Evolutionary conservation across 2,329 filamentous ascomycete genomes (phyloP).

Genomic region (Lasiodiplodia citricola): DNA sequence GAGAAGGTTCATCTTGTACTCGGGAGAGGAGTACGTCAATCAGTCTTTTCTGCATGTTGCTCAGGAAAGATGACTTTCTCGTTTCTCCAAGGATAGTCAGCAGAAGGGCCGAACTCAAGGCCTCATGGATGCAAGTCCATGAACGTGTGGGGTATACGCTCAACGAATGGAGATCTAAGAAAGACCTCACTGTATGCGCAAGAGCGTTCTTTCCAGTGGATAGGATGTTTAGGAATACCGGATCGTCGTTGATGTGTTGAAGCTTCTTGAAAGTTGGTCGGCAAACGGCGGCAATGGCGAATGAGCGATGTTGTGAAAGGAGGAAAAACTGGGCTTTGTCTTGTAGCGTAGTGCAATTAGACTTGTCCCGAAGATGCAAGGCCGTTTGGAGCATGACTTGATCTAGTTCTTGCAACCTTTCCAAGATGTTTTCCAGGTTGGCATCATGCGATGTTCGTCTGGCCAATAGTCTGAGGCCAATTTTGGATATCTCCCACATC

Average conservation of each 20-base stretch:
- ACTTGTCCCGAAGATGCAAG: background rate
- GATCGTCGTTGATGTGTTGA: background rate
- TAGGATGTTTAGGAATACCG: background rate
- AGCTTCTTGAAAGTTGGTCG: conserved; percentile 7
- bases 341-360: background rate
- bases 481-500: conserved; percentile 13
- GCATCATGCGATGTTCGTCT: background rate
- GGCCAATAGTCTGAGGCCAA: background rate
- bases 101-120: conserved; percentile 16
- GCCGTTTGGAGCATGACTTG: background rate
- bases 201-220: conserved; percentile 4
- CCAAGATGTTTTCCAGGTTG: background rate
- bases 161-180: conserved; percentile 1
- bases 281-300: conserved; percentile 2
- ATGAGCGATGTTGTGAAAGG: conserved; percentile 1
- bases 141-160: conserved; percentile 11
- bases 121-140: conserved; percentile 20
- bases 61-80: background rate
- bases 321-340: background rate
- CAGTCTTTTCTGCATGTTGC: background rate
- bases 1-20: background rate
- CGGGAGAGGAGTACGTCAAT: background rate
- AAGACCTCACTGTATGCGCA: background rate
- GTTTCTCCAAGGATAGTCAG: conserved; percentile 20
- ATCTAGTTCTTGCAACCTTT: background rate